These are phyloP conservation scores for Clausena lansium DNA, from an alignment of 345 rosid species.

Conservation along the genomic window DNA sequence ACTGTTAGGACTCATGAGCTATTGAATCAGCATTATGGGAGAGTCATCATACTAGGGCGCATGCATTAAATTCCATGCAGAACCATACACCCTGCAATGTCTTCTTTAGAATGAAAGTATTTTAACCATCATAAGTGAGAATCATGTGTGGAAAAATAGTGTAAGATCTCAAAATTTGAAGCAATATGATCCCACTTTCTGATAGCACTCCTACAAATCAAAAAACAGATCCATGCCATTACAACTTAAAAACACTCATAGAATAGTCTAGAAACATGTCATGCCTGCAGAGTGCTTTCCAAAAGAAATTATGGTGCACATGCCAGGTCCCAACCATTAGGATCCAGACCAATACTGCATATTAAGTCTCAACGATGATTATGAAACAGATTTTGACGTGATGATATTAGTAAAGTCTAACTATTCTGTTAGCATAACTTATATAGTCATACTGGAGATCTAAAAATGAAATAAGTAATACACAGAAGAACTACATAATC, in stretches of 20 bases:
- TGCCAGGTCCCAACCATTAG: not conserved
- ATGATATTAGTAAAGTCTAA: not conserved
- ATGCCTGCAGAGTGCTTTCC: not conserved
- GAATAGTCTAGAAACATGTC: not conserved
- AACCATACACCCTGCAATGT: not conserved
- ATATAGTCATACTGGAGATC: not conserved
- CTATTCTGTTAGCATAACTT: not conserved
- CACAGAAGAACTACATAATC: slow-evolving; percentile 9
- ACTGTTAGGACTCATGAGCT: not conserved
- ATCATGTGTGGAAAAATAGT: not conserved
- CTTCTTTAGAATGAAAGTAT: not conserved
- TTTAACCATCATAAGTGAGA: not conserved
- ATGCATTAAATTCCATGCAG: not conserved
- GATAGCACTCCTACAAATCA: not conserved
- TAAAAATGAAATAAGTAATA: not conserved
- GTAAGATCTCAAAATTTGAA: not conserved
- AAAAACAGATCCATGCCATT: not conserved
- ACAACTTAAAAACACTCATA: not conserved
- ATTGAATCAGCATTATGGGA: not conserved
- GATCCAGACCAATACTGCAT: not conserved
- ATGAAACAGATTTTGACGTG: not conserved
- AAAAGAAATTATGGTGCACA: not conserved
- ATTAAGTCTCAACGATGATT: not conserved
- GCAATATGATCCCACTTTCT: not conserved
- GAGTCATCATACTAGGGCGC: not conserved